phyloP scores from a whole-genome alignment of 129 eudicot genomes.

The Cynara cardunculus region DNA sequence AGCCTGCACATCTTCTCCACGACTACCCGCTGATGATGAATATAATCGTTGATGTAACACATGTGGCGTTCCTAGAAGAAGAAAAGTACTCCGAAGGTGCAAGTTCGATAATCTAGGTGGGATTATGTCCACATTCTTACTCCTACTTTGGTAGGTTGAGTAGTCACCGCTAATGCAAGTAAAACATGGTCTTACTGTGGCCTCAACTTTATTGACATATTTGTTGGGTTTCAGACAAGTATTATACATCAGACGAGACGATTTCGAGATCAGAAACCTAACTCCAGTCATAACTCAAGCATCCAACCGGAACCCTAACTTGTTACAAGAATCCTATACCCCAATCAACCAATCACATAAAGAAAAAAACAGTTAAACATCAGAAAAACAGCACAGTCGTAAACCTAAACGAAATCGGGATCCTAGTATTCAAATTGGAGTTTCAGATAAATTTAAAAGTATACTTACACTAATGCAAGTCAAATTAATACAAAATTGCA shows the following conservation, averaged over 20 bases:
- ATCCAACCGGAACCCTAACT: constrained; percentile 24
- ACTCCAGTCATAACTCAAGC: constrained; percentile 43
- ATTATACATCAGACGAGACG: constrained; percentile 18
- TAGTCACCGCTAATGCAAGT: constrained; percentile 23
- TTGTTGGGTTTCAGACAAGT: constrained; percentile 10
- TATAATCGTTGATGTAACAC: constrained; percentile 38
- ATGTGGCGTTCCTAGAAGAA: constrained; percentile 33
- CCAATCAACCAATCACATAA: neutral
- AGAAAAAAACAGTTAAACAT: neutral
- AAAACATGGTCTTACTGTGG: constrained; percentile 30
- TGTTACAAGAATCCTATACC: neutral
- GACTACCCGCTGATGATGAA: constrained; percentile 41
- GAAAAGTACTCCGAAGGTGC: constrained; percentile 14
- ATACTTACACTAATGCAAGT: neutral
- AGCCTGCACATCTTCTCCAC: constrained; percentile 38
- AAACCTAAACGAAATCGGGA: constrained; percentile 16
- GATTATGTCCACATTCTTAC: constrained; percentile 17
- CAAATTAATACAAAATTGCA: neutral
- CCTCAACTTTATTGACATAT: constrained; percentile 21
- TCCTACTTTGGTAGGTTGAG: constrained; percentile 23
- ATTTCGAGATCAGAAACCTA: constrained; percentile 42
- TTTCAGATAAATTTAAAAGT: neutral
- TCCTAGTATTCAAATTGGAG: neutral
- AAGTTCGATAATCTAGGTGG: constrained; percentile 7
- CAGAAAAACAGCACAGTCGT: neutral